Evolutionary conservation across 768 basidiomycete species (phyloP), one percentile per base, ranked within the genome.

Genomic region (Ramaria sp.): DNA sequence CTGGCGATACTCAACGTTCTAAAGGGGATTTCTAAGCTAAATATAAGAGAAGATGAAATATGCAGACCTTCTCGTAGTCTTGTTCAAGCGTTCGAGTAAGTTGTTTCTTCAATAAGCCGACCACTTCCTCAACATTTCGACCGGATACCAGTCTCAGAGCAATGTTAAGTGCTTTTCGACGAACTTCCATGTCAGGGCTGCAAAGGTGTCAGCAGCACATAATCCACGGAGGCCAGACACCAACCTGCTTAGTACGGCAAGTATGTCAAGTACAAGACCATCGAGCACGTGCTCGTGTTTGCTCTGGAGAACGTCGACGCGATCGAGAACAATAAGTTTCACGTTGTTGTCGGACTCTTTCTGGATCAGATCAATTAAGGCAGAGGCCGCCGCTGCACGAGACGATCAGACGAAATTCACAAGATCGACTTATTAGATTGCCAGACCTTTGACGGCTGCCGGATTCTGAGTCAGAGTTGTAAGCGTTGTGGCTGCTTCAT

Each of bases 341-440:
- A 97, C 95, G 64, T 99, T 99, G 72, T 98, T 99, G 73, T 98
- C 95, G 1, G 93, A 91, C 71, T 98, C 95, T 72, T 94, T 95
- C 68, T 87, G 77, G 59, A 93, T 84, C 47, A 98, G 81, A 61
- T 82, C 88, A 64, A 96, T 90, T 61, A 95, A 83, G 61, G 81
- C 88, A 9, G 84, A 81, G 3, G 93, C 94, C 49, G 93, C 88
- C 60, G 95, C 94, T 95, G 59, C 51, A 39, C 41, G 37, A 19
- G 55, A 47, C 34, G 22, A 13, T 11, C 58, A 62, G 54, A 20
- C 47, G 53, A 33, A 53, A n/a, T 58, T 10, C 31, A 24, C 9
- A 3, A 10, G 11, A 38, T 33, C 38, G 13, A 37, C 4, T 37
- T 10, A 12, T 38, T 15, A 20, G 17, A 19, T 3, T 19, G 41